Percentiles rank a stretch among this genome's conserved stretches.
Evolutionary conservation across 495 filamentous ascomycete genomes (phyloP).

Genomic region (Trichoderma virens): DNA sequence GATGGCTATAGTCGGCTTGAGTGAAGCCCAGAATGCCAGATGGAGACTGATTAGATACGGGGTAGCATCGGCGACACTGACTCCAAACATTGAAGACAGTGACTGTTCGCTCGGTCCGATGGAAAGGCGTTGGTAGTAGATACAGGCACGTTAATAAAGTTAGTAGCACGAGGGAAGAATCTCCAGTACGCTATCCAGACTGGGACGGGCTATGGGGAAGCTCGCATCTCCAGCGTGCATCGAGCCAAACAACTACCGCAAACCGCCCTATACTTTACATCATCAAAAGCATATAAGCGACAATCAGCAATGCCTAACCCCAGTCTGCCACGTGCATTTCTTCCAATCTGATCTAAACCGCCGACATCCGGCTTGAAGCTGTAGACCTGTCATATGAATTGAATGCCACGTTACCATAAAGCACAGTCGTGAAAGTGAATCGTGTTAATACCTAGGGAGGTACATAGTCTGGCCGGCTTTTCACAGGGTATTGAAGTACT

Average conservation of each 20-base stretch:
- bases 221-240: too few species aligned
- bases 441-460: background rate
- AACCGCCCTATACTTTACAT: background rate
- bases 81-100: background rate
- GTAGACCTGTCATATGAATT: too few species aligned
- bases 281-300: too few species aligned
- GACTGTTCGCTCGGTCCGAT: background rate
- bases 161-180: too few species aligned
- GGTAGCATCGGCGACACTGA: background rate
- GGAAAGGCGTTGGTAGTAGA: background rate
- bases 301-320: background rate
- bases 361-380: background rate
- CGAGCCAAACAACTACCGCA: background rate
- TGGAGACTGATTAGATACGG: background rate
- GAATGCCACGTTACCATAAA: background rate
- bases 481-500: too few species aligned
- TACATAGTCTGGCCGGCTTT: too few species aligned
- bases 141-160: too few species aligned
- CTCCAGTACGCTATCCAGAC: too few species aligned
- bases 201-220: too few species aligned
- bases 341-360: background rate
- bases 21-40: background rate
- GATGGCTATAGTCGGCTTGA: background rate
- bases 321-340: background rate
- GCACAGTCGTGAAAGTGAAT: background rate